Evolutionary conservation across 257 asterid species (phyloP), one percentile per base, ranked within the genome.

Genomic region (Forsythia suspensa): DNA sequence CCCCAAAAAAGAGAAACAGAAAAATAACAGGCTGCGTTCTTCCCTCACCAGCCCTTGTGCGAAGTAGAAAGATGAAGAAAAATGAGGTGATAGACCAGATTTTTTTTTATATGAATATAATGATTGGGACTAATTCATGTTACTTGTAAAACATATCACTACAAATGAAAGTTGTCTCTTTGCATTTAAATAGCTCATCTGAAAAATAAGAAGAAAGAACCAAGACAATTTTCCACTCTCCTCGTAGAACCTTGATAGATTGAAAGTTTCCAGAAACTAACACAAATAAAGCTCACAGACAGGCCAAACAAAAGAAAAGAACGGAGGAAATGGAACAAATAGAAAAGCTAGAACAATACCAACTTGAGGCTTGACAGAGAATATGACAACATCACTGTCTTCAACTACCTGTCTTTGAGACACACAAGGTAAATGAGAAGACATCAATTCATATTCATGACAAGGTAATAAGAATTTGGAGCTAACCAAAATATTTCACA

Each of bases 291-390:
- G n/a, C 43, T 43, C 39, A 12, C 13, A 70, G 42, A 29, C 40
- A 70, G 46, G 42, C 61, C 20, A 10, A 61, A 61, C 59, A 48
- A 52, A 15, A 65, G 68, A 38, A 37, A 10, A 39, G 59, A 34
- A 70, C 37, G n/a, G 12, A 15, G 52, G 65, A 20, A 63, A 21
- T 4, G 44, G 5, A 20, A 61, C 37, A 46, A 70, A 63, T 18
- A 9, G 74, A 43, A n/a, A 67, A 67, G 80, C 77, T 34, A 39
- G 71, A 76, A 63, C 69, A 24, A 29, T 95, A 95, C 97, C 96
- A 76, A 89, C 87, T 93, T 95, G 98, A 86, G 99, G 98, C 82
- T 93, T 95, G 85, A 95, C 97, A 18, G 98, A 93, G 84, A 95
- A 88, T 71, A 93, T 71, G 75, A 95, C 87, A 78, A 95, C 97